phyloP scores from a whole-genome alignment of 2,329 filamentous ascomycete species.

The Cryoendolithus antarcticus region DNA sequence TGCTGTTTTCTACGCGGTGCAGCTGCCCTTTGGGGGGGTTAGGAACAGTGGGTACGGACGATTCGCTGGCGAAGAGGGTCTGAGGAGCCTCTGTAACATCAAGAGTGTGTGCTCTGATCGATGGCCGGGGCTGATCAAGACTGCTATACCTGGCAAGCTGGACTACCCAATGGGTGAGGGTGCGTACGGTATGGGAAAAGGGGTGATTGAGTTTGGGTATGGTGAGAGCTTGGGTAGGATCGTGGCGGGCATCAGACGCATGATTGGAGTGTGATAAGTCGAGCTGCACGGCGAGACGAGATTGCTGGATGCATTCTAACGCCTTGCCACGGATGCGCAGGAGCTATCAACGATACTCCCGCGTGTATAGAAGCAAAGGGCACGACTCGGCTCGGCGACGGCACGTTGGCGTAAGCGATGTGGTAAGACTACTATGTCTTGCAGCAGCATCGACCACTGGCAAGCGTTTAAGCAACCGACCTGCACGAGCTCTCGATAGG shows the following conservation, averaged over 20 bases:
- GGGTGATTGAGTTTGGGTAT: conserved; percentile 38
- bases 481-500: too few relatives aligned
- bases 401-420: too few relatives aligned
- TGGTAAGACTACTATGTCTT: too few relatives aligned
- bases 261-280: conserved; percentile 15
- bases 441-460: too few relatives aligned
- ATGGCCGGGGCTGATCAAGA: conserved; percentile 45
- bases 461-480: too few relatives aligned
- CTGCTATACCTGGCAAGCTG: conserved; percentile 66
- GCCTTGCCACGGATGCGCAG: too few relatives aligned
- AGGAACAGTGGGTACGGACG: conserved; percentile 79
- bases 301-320: too few relatives aligned
- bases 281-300: too few relatives aligned
- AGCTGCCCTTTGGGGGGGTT: conserved; percentile 88
- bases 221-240: conserved; percentile 28
- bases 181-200: conserved; percentile 31
- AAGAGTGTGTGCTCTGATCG: conserved; percentile 79
- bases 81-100: conserved; percentile 71
- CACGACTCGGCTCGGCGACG: too few relatives aligned
- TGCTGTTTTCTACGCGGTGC: conserved; percentile 81
- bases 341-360: too few relatives aligned
- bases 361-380: too few relatives aligned
- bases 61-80: conserved; percentile 82
- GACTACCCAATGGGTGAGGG: conserved; percentile 58
- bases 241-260: conserved; percentile 28